Conservation (phyloP, 2,329 filamentous ascomycete genomes). For the Orbilia ellipsospora region DNA sequence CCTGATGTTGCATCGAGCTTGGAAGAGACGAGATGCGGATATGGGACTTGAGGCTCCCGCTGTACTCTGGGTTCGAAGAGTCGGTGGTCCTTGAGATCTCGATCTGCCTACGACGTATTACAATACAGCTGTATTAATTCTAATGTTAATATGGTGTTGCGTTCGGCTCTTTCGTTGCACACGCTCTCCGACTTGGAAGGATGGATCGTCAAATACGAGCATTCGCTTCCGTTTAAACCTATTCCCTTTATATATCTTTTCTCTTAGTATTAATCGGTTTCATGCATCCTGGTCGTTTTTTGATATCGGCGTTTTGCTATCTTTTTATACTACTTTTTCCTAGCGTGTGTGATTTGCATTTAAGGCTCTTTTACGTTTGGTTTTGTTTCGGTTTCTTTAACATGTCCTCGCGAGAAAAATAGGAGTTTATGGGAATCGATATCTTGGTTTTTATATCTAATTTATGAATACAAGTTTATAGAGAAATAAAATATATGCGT, state of each 20-base stretch:
- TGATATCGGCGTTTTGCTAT: constrained; percentile 31
- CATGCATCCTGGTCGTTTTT: not conserved
- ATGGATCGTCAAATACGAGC: not conserved
- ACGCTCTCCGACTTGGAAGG: no score
- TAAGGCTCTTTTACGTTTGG: not conserved
- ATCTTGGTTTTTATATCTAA: constrained; percentile 7
- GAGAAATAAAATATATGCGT: no score
- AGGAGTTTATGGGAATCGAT: constrained; percentile 39
- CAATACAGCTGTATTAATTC: no score
- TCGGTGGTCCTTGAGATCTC: constrained; percentile 38
- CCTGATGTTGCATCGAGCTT: constrained; percentile 59
- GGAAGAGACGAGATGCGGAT: constrained; percentile 58
- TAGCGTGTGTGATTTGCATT: constrained; percentile 30
- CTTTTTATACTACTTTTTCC: constrained; percentile 13
- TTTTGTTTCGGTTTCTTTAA: constrained; percentile 14
- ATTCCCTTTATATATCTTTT: not conserved
- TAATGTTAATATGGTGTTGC: no score
- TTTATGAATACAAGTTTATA: no score
- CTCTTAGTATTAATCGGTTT: not conserved
- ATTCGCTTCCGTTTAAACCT: no score
- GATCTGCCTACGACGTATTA: not conserved
- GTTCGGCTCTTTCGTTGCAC: no score
- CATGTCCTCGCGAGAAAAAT: constrained; percentile 34
- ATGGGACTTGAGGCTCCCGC: constrained; percentile 58
- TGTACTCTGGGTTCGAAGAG: constrained; percentile 58